Evolutionary conservation across 2,329 filamentous ascomycete species (phyloP), one percentile per base, ranked within the genome.

Genomic region (Phyllosticta ampelicida): DNA sequence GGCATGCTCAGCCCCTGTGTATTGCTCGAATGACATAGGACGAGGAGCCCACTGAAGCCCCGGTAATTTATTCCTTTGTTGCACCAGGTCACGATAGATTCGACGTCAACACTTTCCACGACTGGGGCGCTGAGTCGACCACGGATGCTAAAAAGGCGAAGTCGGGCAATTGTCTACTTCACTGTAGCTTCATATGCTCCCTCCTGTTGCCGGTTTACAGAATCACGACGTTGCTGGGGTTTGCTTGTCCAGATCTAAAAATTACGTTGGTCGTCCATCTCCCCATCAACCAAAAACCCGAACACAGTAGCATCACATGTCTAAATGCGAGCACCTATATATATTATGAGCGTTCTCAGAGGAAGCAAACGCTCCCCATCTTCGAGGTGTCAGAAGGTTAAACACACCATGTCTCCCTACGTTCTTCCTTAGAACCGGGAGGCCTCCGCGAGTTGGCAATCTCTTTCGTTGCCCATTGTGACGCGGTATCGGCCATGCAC

Each of bases 1-100:
- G 51, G 51, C 51, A 36, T 58, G 55, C 55, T 48, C 26, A 26
- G 18, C 49, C 55, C 51, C 23, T 49, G 55, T 52, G 51, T 48
- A 58, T 29, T 19, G 55, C 55, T 58, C 30, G 55, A 49, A 51
- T 58, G 55, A 58, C 55, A 58, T 53, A 53, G 55, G 29, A 49
- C 30, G 55, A 58, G 51, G 36, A 58, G 51, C 51, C 55, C 55
- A 53, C 55, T 51, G 53, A 53, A 50, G 55, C 51, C 51, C 55
- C 55, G 55, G 51, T 53, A 53, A 53, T 53, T n/a, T 52, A 30
- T 28, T 29, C 30, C 55, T 28, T 44, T 49, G 55, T 18, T n/a
- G 36, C 23, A 44, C 13, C 36, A 44, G 36, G 36, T 44, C 36
- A 44, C 36, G 36, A 44, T 44, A 44, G 36, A 18, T 44, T 44